Base-by-base conservation (phyloP, 495 filamentous ascomycete species). In the Podospora pseudopauciseta region DNA sequence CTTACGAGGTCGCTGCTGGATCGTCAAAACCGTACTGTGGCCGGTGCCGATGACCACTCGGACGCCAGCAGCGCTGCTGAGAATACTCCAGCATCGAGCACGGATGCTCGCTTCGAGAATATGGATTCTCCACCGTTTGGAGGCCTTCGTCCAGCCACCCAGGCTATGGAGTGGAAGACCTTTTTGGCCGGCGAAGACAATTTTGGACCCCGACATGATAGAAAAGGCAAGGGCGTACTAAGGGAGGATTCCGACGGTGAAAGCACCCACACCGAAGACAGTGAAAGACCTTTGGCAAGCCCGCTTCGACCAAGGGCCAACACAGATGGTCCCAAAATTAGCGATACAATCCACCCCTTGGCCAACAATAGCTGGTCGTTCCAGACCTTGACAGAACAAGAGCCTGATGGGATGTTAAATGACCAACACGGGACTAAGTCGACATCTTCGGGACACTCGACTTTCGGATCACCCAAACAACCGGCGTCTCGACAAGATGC, bases 361-460 rank as follows among this genome's bases (percentile, higher is more conserved):
- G 82, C 77, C 1, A 82, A 82, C 66, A 83, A 85, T 71, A 85
- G 74, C 63, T 86, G 84, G 84, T 81, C 78, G 0, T 84, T 83
- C 60, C 72, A 71, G 2, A 66, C 76, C 27, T 55, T 79, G 2
- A 72, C 76, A 2, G 61, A 28, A 11, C 66, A 72, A 32, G 63
- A 28, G 5, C 32, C 53, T 7, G 55, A 59, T 27, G 20, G 32
- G 27, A 13, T 16, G 13, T 16, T 13, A 13, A 13, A 18, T 16
- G 39, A 13, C 9, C 39, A 9, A 11, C 39, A 49, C 7, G 13
- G 39, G 39, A 11, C 13, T 11, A 13, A 49, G 3, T 49, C 39
- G 15, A 16, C 39, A 49, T 49, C 39, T 11, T 49, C 39, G 39
- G 39, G 39, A 0, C 39, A 49, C 5, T 49, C 39, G 9, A 49